These are phyloP conservation scores for Eutrema yunnanense DNA, from an alignment of 345 rosid genomes.

Conservation along the genomic window DNA sequence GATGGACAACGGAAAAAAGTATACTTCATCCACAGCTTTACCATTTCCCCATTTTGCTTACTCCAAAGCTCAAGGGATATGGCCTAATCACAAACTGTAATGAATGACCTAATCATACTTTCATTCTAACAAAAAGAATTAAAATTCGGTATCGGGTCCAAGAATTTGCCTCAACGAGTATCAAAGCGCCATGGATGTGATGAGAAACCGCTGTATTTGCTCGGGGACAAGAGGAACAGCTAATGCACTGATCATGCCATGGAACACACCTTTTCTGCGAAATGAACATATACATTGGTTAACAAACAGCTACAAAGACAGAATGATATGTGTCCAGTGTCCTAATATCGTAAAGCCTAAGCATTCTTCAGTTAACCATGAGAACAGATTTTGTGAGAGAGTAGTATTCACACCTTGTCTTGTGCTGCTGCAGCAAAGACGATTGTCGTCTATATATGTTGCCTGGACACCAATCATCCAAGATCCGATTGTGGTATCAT, in stretches of 20 bases:
- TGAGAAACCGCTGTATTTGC: neutral
- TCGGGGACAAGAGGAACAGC: neutral
- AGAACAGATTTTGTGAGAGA: conserved; percentile 4
- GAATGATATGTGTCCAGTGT: neutral
- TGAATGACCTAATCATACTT: conserved; percentile 19
- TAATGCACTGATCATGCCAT: conserved; percentile 15
- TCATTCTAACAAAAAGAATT: conserved; percentile 13
- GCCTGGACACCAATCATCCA: conserved; percentile 97
- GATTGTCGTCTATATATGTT: conserved; percentile 83
- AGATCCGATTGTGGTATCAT: conserved; percentile 80
- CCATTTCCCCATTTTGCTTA: neutral
- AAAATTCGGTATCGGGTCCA: neutral
- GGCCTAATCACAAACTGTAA: conserved; percentile 21
- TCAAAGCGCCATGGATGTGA: conserved; percentile 4
- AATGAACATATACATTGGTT: neutral
- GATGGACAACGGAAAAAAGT: neutral
- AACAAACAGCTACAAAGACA: neutral
- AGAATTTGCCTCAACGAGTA: conserved; percentile 5
- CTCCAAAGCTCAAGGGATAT: conserved; percentile 5
- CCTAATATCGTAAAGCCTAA: neutral
- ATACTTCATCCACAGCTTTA: conserved; percentile 15
- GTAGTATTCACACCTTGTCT: conserved; percentile 58
- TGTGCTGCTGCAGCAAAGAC: conserved; percentile 78
- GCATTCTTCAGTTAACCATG: conserved; percentile 7
- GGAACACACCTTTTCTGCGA: conserved; percentile 27